Evolutionary conservation across 2,329 filamentous ascomycete genomes (phyloP).

Genomic region (Aureobasidium zeae): DNA sequence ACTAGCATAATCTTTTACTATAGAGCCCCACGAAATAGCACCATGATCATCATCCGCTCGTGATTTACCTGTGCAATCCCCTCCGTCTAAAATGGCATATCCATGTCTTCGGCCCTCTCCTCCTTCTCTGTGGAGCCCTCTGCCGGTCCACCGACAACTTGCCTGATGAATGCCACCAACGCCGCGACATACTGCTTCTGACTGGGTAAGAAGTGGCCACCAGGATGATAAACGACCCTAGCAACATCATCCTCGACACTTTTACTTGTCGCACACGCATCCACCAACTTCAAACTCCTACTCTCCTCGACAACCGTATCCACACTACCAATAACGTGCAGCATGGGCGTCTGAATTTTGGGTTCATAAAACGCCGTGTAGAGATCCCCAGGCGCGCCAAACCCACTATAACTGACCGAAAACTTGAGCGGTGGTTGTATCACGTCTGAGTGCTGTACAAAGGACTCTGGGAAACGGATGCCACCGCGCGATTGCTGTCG

Average conservation of each 20-base stretch:
- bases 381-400: conserved; percentile 52
- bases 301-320: conserved; percentile 82
- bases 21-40: conserved; percentile 15
- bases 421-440: conserved; percentile 56
- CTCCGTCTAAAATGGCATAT: conserved; percentile 49
- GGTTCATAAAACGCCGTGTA: conserved; percentile 67
- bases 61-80: too few relatives aligned
- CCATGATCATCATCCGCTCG: conserved; percentile 11
- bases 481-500: conserved; percentile 31
- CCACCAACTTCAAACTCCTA: conserved; percentile 57
- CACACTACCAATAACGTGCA: conserved; percentile 75
- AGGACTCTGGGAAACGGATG: conserved; percentile 45
- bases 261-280: conserved; percentile 48
- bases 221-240: conserved; percentile 63
- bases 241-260: conserved; percentile 29
- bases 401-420: conserved; percentile 68
- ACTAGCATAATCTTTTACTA: conserved; percentile 10
- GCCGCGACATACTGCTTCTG: conserved; percentile 72
- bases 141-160: conserved; percentile 36
- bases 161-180: conserved; percentile 61
- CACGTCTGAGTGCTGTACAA: conserved; percentile 31
- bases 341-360: conserved; percentile 61
- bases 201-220: conserved; percentile 80
- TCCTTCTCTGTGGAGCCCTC: conserved; percentile 33
- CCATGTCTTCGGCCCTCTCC: conserved; percentile 58